phyloP scores from a whole-genome alignment of 129 eudicot species.

The Flaveria ramosissima region DNA sequence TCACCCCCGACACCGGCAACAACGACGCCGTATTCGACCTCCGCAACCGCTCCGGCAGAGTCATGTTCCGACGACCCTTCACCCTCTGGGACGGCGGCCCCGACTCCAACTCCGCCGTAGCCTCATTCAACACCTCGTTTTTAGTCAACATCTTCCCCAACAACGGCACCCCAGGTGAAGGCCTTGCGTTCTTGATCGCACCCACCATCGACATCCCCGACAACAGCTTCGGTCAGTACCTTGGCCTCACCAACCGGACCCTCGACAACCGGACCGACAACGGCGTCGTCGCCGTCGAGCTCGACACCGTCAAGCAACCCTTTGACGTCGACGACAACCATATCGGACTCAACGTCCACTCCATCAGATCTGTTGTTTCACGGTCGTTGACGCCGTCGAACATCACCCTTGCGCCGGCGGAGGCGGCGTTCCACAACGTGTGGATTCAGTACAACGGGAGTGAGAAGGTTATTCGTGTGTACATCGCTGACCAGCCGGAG shows the following conservation, averaged over 20 bases:
- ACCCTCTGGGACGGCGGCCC: slow-evolving; percentile 46
- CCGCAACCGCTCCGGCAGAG: slow-evolving; percentile 48
- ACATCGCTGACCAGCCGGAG: slow-evolving; percentile 42
- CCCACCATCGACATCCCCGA: slow-evolving; percentile 42
- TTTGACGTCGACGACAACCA: slow-evolving; percentile 73
- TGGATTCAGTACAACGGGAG: slow-evolving; percentile 73
- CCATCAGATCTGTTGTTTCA: slow-evolving; percentile 41
- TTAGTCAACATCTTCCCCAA: slow-evolving; percentile 44
- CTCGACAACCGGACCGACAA: slow-evolving; percentile 47
- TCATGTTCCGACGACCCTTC: slow-evolving; percentile 38
- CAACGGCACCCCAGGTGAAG: slow-evolving; percentile 51
- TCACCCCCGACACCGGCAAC: slow-evolving; percentile 60
- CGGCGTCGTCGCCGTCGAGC: slow-evolving; percentile 66
- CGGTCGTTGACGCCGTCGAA: slow-evolving; percentile 25
- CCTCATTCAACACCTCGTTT: slow-evolving; percentile 68
- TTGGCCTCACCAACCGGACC: slow-evolving; percentile 66
- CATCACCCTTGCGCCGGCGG: slow-evolving; percentile 40
- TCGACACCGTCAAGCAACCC: slow-evolving; percentile 59
- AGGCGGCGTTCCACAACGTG: slow-evolving; percentile 45
- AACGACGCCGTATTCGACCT: not conserved
- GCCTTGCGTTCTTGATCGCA: slow-evolving; percentile 62
- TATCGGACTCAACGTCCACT: slow-evolving; percentile 56
- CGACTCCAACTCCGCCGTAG: slow-evolving; percentile 28
- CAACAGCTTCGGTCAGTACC: slow-evolving; percentile 55
- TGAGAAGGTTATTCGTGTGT: slow-evolving; percentile 47